Evolutionary conservation across 495 filamentous ascomycete genomes (phyloP), one percentile per base, ranked within the genome.

Genomic region (Schizothecium vesticola): DNA sequence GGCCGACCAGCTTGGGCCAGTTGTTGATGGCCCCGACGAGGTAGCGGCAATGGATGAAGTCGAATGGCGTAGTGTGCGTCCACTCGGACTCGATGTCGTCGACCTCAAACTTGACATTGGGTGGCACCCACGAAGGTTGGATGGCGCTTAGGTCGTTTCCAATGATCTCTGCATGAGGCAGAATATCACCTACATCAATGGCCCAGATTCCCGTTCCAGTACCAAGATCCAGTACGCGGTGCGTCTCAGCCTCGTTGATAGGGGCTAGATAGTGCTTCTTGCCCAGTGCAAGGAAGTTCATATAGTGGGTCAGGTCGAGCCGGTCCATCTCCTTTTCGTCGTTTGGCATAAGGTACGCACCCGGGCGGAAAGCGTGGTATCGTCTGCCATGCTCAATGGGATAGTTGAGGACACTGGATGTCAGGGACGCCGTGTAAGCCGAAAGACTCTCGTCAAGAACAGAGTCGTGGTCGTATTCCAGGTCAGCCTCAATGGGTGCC

Each of bases 321-420:
- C 66, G 63, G 23, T 68, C 66, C 12, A 62, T 56, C 56, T 71
- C 62, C n/a, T 61, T 56, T 60, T 70, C 68, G 29, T 70, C 68
- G 23, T 70, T 70, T 8, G 69, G 64, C 43, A 70, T 16, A 13
- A n/a, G 55, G 25, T 67, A 70, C 0, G 23, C 33, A n/a, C 64
- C 64, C n/a, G 59, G 11, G 5, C 55, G 64, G 29, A 63, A 70
- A 28, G 69, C 61, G 33, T 71, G 65, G 43, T 71, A 71, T 3
- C 56, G 31, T 10, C 65, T 28, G 31, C 69, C 65, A 43, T 71
- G 61, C 55, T 64, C 65, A 6, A 71, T 25, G 31, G 69, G 69
- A 33, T 67, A 71, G 61, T 71, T 61, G 33, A 66, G 10, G 1
- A 71, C 51, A 43, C 70, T 68, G 11, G 66, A 68, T 3, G 56